Evolutionary conservation across 164 flowering plant species (phyloP).

Genomic region (Chloranthus sessilifolius): DNA sequence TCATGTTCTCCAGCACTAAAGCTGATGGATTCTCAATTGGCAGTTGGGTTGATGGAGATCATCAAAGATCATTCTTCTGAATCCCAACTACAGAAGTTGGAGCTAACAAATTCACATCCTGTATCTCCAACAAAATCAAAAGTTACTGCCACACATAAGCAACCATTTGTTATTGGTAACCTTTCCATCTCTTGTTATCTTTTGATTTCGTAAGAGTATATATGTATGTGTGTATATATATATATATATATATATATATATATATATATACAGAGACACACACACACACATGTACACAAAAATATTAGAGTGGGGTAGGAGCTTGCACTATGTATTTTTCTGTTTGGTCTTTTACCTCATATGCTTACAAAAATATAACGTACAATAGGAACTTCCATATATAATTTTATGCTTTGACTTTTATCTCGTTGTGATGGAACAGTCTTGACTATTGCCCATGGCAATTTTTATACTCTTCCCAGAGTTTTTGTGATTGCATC

Average conservation of each 20-base stretch:
- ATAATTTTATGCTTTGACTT: background rate
- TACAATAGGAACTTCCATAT: background rate
- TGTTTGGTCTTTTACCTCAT: background rate
- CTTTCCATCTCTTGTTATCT: background rate
- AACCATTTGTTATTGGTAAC: constrained; percentile 55
- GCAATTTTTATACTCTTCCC: no score
- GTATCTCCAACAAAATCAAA: background rate
- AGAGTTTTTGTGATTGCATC: no score
- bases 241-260: no score
- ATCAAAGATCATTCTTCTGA: constrained; percentile 13
- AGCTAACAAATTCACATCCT: background rate
- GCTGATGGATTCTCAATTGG: constrained; percentile 25
- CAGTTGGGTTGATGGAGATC: constrained; percentile 10
- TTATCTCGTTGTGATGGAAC: background rate
- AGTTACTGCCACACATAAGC: constrained; percentile 17
- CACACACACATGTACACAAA: no score
- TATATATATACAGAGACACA: no score
- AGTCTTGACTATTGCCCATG: background rate
- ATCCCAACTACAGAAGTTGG: constrained; percentile 7
- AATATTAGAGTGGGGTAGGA: no score
- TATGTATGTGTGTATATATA: no score
- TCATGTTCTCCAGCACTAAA: background rate
- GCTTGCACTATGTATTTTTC: no score
- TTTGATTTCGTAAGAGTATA: no score
- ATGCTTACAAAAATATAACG: background rate